Evolutionary conservation across 805 yeast species (phyloP).

Genomic region (Candida montana): DNA sequence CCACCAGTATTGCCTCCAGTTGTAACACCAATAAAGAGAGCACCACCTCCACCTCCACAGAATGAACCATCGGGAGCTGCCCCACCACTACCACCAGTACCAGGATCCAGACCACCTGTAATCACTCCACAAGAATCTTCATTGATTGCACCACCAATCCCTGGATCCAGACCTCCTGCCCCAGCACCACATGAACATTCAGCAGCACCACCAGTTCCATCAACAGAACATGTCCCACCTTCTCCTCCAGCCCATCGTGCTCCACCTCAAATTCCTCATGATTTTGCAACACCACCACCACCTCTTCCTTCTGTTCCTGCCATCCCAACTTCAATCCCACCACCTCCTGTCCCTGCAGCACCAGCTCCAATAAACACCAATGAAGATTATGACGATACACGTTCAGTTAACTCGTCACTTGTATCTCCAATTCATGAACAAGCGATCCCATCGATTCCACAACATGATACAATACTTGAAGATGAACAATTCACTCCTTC

Average conservation of each 20-base stretch:
- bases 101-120: no score
- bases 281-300: conserved; percentile 18
- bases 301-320: conserved; percentile 7
- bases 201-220: conserved; percentile 18
- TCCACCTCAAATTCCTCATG: conserved; percentile 5
- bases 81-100: no score
- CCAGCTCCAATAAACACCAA: no score
- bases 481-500: conserved; percentile 3
- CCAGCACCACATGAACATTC: neutral
- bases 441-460: neutral
- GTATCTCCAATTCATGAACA: conserved; percentile 1
- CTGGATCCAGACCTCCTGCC: conserved; percentile 9
- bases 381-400: neutral
- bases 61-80: conserved; percentile 1
- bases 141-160: conserved; percentile 21
- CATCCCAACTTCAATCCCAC: neutral
- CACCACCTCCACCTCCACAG: conserved; percentile 1
- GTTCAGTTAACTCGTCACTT: conserved; percentile 2
- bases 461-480: neutral
- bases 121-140: no score
- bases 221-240: conserved; percentile 8
- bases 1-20: neutral
- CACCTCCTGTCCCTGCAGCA: no score
- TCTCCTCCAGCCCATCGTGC: conserved; percentile 6
- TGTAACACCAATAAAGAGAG: neutral